phyloP scores from a whole-genome alignment of 2,329 filamentous ascomycete species.

The Lachnellula hyalina region DNA sequence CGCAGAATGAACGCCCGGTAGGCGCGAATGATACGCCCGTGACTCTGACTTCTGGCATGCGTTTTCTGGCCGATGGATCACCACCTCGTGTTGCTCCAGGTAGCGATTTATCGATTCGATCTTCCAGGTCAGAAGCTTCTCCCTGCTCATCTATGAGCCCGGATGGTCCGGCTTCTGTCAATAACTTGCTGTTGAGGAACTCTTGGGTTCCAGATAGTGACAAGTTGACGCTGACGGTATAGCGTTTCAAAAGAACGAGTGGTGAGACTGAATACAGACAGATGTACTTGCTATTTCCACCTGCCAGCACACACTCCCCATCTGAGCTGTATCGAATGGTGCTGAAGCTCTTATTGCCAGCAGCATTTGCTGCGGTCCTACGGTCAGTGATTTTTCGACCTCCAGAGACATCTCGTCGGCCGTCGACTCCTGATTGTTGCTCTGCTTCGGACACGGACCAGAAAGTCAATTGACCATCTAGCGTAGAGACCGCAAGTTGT shows the following conservation, averaged over 20 bases:
- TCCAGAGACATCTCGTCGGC: slow-evolving; percentile 85
- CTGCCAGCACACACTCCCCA: slow-evolving; percentile 83
- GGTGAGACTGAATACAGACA: slow-evolving; percentile 94
- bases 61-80: slow-evolving; percentile 74
- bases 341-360: slow-evolving; percentile 85
- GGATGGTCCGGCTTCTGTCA: slow-evolving; percentile 84
- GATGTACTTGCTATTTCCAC: slow-evolving; percentile 97
- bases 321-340: slow-evolving; percentile 89
- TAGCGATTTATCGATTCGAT: slow-evolving; percentile 70
- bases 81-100: slow-evolving; percentile 81
- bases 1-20: slow-evolving; percentile 85
- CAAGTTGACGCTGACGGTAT: slow-evolving; percentile 92
- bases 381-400: slow-evolving; percentile 85
- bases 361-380: slow-evolving; percentile 82
- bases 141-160: slow-evolving; percentile 84
- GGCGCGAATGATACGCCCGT: slow-evolving; percentile 82
- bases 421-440: slow-evolving; percentile 82
- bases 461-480: slow-evolving; percentile 92
- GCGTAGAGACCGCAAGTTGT: slow-evolving; percentile 84
- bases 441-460: slow-evolving; percentile 87
- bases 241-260: slow-evolving; percentile 88
- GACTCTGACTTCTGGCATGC: slow-evolving; percentile 77
- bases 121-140: slow-evolving; percentile 83
- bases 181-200: slow-evolving; percentile 84
- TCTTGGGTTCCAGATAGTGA: slow-evolving; percentile 94